phyloP scores from a whole-genome alignment of 2,329 filamentous ascomycete species.

The Aspergillus luchuensis region DNA sequence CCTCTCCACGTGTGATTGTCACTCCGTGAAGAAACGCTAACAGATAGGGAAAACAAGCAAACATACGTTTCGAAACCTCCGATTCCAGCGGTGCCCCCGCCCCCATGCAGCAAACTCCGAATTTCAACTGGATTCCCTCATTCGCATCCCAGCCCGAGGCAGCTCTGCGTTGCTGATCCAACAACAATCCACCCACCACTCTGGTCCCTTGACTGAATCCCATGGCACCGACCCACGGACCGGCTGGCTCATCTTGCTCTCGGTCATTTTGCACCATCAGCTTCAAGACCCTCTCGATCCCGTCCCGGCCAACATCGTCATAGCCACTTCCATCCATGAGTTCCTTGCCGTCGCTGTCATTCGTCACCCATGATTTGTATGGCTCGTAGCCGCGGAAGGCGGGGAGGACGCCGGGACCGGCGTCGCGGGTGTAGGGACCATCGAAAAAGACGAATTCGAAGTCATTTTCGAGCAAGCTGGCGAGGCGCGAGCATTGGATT shows the following conservation, averaged over 20 bases:
- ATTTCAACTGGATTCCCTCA: slow-evolving; percentile 10
- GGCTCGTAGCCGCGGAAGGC: slow-evolving; percentile 22
- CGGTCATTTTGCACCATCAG: slow-evolving; percentile 18
- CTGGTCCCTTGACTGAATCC: slow-evolving; percentile 28
- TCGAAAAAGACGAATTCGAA: slow-evolving; percentile 27
- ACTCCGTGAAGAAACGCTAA: neutral
- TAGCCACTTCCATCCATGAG: slow-evolving; percentile 23
- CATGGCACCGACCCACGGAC: slow-evolving; percentile 25
- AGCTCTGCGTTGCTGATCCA: slow-evolving; percentile 24
- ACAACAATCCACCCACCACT: slow-evolving; percentile 20
- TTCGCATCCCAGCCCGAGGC: neutral
- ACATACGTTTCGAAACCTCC: slow-evolving; percentile 20
- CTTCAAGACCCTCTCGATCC: slow-evolving; percentile 21
- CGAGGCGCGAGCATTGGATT: slow-evolving; percentile 23
- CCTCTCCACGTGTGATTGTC: too few relatives aligned
- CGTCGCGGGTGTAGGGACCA: slow-evolving; percentile 19
- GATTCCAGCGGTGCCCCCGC: slow-evolving; percentile 24
- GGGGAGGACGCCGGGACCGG: slow-evolving; percentile 26
- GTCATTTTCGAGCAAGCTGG: slow-evolving; percentile 15
- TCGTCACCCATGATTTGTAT: slow-evolving; percentile 25
- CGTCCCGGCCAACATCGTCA: slow-evolving; percentile 19
- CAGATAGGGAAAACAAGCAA: neutral
- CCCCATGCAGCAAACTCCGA: slow-evolving; percentile 27
- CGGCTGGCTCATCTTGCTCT: neutral
- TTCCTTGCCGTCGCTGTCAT: slow-evolving; percentile 11